Conservation (phyloP, 164 flowering plant species). For the Umbilicus rupestris region DNA sequence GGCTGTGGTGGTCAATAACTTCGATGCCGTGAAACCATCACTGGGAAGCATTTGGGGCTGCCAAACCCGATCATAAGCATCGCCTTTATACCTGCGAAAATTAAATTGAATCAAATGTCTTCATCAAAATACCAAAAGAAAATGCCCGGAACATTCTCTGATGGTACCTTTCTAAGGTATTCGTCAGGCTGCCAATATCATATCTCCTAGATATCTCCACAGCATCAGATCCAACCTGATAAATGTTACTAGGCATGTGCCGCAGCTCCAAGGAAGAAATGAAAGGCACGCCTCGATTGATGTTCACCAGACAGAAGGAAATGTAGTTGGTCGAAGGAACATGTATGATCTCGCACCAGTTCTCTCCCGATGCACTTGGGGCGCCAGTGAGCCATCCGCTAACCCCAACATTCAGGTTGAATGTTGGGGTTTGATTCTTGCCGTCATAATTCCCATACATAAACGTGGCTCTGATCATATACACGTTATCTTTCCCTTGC, state of each 20-base stretch:
- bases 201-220: background rate
- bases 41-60: background rate
- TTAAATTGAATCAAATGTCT: background rate
- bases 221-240: background rate
- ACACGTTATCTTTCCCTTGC: background rate
- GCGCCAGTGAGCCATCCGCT: constrained; percentile 15
- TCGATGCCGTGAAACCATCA: background rate
- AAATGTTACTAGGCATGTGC: background rate
- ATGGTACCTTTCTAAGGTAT: background rate
- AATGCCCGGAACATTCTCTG: background rate
- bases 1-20: background rate
- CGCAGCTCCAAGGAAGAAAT: constrained; percentile 16
- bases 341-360: constrained; percentile 15
- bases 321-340: constrained; percentile 4
- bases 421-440: constrained; percentile 10
- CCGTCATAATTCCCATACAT: constrained; percentile 27
- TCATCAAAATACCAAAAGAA: background rate
- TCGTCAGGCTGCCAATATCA: background rate
- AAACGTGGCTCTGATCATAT: constrained; percentile 23
- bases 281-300: constrained; percentile 16
- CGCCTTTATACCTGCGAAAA: constrained; percentile 3
- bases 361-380: background rate
- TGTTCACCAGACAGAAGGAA: constrained; percentile 21
- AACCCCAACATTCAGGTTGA: constrained; percentile 18
- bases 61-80: constrained; percentile 1